Conservation (phyloP, 2,329 filamentous ascomycete genomes). For the Penicillium sp. region DNA sequence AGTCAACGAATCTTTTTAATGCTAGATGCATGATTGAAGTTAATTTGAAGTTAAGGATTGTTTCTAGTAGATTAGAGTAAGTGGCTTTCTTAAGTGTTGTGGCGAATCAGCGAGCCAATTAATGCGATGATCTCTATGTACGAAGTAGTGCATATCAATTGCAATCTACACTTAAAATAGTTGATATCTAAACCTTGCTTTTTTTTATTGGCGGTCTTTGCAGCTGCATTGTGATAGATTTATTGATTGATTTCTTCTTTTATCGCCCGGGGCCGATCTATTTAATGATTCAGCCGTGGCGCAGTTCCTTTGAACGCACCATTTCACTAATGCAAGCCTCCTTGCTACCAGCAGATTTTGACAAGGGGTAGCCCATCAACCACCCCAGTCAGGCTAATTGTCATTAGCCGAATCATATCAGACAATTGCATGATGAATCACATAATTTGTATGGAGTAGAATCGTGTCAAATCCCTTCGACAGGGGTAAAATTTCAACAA, state of each 20-base stretch:
- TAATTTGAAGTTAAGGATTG: neutral
- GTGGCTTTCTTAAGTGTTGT: neutral
- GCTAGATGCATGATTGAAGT: neutral
- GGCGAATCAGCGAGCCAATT: neutral
- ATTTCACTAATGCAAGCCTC: neutral
- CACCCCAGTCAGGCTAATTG: neutral
- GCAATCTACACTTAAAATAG: neutral
- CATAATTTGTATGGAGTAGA: too few relatives aligned
- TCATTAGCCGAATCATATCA: neutral
- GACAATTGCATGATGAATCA: too few relatives aligned
- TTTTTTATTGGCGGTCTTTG: neutral
- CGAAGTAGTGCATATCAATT: too few relatives aligned
- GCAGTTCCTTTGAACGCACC: neutral
- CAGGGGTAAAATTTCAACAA: neutral
- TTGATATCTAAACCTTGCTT: too few relatives aligned
- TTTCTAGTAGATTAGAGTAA: too few relatives aligned
- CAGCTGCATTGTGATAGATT: neutral
- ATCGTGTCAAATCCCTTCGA: neutral
- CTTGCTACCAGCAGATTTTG: neutral
- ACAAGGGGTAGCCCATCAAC: neutral
- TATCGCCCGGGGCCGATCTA: neutral
- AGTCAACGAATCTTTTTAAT: conserved; percentile 8
- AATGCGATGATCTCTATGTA: neutral
- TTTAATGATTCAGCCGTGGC: neutral
- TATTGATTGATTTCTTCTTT: neutral